Percentiles rank a stretch among this genome's conserved stretches.
These are phyloP conservation scores for Cryptococcus sp. DNA, from an alignment of 1,284 basidiomycete genomes.

Conservation along the genomic window DNA sequence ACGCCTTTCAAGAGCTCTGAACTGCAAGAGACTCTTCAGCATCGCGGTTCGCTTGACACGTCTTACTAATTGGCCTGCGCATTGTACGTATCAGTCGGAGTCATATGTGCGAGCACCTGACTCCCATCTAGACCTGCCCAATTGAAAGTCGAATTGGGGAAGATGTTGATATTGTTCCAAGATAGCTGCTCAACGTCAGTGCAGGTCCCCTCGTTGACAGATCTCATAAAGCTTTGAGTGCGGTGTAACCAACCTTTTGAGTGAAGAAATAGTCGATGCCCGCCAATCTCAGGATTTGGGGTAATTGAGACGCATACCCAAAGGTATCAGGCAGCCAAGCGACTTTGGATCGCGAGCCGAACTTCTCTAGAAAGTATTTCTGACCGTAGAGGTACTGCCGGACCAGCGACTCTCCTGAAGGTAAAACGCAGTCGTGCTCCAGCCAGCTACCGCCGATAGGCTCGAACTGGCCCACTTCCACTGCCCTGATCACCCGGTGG, in stretches of 20 bases:
- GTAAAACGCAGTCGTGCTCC: conserved; percentile 86
- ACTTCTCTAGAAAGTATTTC: conserved; percentile 75
- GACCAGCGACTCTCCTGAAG: conserved; percentile 80
- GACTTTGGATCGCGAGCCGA: conserved; percentile 68
- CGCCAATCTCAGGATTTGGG: conserved; percentile 61
- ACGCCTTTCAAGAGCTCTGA: conserved; percentile 72
- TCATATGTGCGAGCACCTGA: conserved; percentile 75
- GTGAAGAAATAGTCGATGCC: conserved; percentile 20
- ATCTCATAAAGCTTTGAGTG: no score
- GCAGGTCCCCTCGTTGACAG: neutral
- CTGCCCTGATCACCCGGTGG: conserved; percentile 71
- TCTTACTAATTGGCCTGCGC: conserved; percentile 54
- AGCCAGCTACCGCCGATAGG: conserved; percentile 49
- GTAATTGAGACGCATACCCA: conserved; percentile 78
- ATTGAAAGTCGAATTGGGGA: conserved; percentile 92
- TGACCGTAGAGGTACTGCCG: conserved; percentile 89
- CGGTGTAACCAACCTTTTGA: conserved; percentile 17
- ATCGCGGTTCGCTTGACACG: no score
- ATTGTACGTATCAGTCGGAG: conserved; percentile 62
- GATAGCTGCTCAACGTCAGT: conserved; percentile 50
- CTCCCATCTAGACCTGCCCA: conserved; percentile 84
- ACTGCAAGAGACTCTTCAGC: neutral
- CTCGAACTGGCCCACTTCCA: conserved; percentile 73
- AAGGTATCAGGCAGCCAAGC: conserved; percentile 67
- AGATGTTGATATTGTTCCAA: conserved; percentile 61